Percentiles rank a stretch among this genome's conserved stretches.
Conservation (phyloP, 2,329 filamentous ascomycete species). For the Coniochaeta ligniaria region DNA sequence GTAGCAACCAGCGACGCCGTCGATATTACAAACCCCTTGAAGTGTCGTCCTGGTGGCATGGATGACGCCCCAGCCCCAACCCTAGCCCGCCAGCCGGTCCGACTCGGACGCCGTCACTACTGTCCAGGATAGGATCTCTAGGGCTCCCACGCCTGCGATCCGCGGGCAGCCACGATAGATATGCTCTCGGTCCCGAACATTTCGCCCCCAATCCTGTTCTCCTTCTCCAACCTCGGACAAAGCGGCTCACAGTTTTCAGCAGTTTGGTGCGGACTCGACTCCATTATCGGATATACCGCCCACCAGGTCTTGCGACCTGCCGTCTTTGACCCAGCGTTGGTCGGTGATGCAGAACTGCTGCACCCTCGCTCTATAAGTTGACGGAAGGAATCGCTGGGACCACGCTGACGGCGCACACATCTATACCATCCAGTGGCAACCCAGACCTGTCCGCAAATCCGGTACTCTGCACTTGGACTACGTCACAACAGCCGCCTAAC, state of each 20-base stretch:
- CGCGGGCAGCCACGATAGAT: not conserved
- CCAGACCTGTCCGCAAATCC: not conserved
- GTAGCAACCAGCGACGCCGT: not conserved
- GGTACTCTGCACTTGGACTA: not conserved
- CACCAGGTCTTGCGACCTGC: not conserved
- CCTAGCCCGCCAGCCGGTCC: not conserved
- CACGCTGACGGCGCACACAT: not conserved
- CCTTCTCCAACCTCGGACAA: not conserved
- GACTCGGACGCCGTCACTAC: not conserved
- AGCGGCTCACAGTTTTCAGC: not conserved
- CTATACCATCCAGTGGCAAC: not conserved
- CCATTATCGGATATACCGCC: not conserved
- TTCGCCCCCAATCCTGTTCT: not conserved
- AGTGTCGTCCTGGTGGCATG: not conserved
- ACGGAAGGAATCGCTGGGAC: not conserved
- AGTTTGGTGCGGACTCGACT: not conserved
- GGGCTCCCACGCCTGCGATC: not conserved
- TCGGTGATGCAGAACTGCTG: not conserved
- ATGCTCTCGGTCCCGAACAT: not conserved
- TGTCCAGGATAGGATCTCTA: not conserved
- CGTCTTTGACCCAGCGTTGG: not conserved
- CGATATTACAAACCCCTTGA: not conserved
- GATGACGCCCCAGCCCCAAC: not conserved
- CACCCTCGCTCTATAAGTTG: not conserved
- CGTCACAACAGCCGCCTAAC: not conserved